Evolutionary conservation across 2,329 filamentous ascomycete genomes (phyloP).

Genomic region (Chaetomium olivaceum): DNA sequence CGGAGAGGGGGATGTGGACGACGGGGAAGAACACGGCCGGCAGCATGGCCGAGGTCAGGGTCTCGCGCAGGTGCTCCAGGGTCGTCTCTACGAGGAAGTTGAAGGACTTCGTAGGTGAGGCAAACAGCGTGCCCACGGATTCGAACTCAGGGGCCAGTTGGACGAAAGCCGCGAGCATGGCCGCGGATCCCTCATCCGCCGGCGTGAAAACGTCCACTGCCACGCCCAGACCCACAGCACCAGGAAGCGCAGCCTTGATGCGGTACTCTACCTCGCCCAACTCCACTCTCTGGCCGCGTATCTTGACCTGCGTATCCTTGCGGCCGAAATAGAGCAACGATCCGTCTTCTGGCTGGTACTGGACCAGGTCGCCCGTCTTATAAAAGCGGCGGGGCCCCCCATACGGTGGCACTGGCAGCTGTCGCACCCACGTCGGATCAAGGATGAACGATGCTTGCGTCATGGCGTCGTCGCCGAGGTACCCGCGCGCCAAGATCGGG

Average conservation of each 20-base stretch:
- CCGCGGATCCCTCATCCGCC: constrained; percentile 1
- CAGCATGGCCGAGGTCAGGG: background rate
- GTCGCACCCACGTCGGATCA: background rate
- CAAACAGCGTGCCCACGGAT: background rate
- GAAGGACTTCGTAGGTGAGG: background rate
- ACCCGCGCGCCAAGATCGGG: background rate
- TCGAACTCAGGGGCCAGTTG: background rate
- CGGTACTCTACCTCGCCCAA: constrained; percentile 1
- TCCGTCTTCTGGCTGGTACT: constrained; percentile 3
- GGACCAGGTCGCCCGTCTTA: constrained; percentile 5
- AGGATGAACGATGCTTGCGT: background rate
- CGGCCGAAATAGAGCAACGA: background rate
- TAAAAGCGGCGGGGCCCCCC: background rate
- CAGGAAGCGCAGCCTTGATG: background rate
- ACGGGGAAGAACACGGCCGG: constrained; percentile 3
- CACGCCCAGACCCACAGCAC: background rate
- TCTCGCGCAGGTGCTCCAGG: background rate
- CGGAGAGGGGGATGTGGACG: constrained; percentile 3
- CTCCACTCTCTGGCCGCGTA: background rate
- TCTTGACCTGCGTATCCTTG: background rate
- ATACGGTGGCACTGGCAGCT: background rate
- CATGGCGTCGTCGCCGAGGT: background rate
- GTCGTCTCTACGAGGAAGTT: constrained; percentile 1
- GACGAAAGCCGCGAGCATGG: constrained; percentile 1
- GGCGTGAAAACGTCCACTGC: background rate